Percentiles rank a stretch among this genome's conserved stretches.
Conservation (phyloP, 495 filamentous ascomycete genomes). For the Penicillium desertorum region DNA sequence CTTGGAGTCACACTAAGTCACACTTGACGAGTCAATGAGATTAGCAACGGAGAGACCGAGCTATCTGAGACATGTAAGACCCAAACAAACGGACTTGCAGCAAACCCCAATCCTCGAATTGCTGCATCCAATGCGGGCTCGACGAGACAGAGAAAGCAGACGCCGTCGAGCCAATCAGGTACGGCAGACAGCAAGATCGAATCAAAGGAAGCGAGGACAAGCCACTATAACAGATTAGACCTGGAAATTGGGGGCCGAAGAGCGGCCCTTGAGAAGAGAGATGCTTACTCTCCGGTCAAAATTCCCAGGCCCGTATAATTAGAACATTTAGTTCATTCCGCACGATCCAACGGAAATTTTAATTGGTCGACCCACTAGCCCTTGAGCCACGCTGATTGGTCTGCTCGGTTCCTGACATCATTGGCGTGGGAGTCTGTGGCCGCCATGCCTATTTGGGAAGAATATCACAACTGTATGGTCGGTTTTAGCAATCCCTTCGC, state of each 20-base stretch:
- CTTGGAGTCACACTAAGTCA: too few species aligned
- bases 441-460: slow-evolving; percentile 23
- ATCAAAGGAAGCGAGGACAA: not conserved
- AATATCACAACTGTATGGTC: slow-evolving; percentile 13
- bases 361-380: not conserved
- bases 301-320: slow-evolving; percentile 4
- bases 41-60: not conserved
- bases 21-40: not conserved
- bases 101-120: not conserved
- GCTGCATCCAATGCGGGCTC: not conserved
- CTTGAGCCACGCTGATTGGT: slow-evolving; percentile 13
- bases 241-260: slow-evolving; percentile 4
- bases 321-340: slow-evolving; percentile 2
- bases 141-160: not conserved
- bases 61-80: not conserved
- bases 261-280: not conserved
- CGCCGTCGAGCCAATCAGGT: not conserved
- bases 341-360: not conserved
- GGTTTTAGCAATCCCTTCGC: slow-evolving; percentile 13
- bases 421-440: not conserved
- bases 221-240: not conserved
- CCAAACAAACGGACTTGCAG: not conserved
- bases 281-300: not conserved
- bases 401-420: slow-evolving; percentile 33
- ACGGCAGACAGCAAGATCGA: not conserved